Base-by-base conservation (phyloP, 345 rosid species). In the Cardiospermum halicacabum region DNA sequence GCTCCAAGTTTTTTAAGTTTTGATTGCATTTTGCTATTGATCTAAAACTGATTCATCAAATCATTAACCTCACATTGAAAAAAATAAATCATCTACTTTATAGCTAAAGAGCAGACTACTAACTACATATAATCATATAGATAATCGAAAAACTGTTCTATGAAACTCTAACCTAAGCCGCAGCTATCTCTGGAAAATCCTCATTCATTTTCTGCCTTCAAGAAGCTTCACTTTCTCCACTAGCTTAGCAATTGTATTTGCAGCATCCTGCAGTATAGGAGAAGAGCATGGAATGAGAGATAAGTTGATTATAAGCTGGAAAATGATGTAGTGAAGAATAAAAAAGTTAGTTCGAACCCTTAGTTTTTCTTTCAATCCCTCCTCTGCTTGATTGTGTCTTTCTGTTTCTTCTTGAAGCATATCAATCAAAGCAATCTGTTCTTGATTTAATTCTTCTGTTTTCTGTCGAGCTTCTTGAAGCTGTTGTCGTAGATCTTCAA, bases 401-500 rank as follows among this genome's bases (percentile, higher is more conserved):
- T 1, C 50, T 74, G 73, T 72, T 66, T 86, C 85, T 15, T 72
- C 77, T 31, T 49, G 72, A 11, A 79, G 21, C 27, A 73, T 42
- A 13, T 61, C 55, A 13, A 56, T 18, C 31, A 73, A 60, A 16
- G 28, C 11, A 0, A 1, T 15, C 24, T 57, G 70, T 10, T 72
- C 79, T 37, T 53, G 69, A 1, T 81, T 36, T 50, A 48, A 8
- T 12, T 65, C 69, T 36, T 66, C 42, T 15, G 55, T 27, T 63
- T 63, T 60, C 45, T 25, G 19, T 50, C 56, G 45, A 65, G 57
- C 71, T 32, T 24, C 58, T 18, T 18, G 58, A 25, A 75, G 67
- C 78, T 62, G 57, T n/a, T 31, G 27, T 32, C 56, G n/a, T 11
- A 56, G 47, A 56, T 75, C 70, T 27, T 64, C 43, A 15, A 81